Conservation (phyloP, 73 alveolate species). For the Halteria grandinella region DNA sequence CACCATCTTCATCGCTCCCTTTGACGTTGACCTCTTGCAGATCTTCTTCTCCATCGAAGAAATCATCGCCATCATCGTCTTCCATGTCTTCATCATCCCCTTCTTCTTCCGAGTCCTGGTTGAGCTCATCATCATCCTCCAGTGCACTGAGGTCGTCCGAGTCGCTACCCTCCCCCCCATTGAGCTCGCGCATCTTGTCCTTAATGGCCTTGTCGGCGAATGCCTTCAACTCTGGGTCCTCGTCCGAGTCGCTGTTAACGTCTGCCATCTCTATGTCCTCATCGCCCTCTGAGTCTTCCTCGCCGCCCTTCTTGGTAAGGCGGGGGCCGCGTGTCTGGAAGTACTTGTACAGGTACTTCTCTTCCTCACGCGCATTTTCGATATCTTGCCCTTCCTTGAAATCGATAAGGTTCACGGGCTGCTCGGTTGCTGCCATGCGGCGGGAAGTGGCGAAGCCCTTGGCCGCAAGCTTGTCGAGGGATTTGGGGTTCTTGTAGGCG, state of each 20-base stretch:
- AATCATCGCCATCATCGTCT: constrained; percentile 59
- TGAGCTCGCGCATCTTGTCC: constrained; percentile 50
- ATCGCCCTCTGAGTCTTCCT: constrained; percentile 39
- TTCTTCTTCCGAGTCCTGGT: constrained; percentile 22
- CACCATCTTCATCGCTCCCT: constrained; percentile 47
- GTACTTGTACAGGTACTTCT: constrained; percentile 78
- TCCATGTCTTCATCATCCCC: constrained; percentile 59
- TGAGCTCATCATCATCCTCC: neutral
- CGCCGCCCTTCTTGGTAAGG: constrained; percentile 61
- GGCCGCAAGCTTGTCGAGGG: constrained; percentile 65
- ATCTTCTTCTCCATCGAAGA: constrained; percentile 52
- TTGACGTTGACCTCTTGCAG: constrained; percentile 35
- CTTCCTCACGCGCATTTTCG: constrained; percentile 74
- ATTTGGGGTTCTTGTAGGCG: constrained; percentile 87
- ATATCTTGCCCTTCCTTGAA: constrained; percentile 61
- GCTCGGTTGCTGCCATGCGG: constrained; percentile 50
- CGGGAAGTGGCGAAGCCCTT: neutral
- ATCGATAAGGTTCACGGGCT: constrained; percentile 64
- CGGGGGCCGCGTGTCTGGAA: constrained; percentile 67
- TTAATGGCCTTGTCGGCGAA: constrained; percentile 46
- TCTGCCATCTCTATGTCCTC: constrained; percentile 5
- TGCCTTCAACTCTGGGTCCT: constrained; percentile 49
- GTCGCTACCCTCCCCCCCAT: constrained; percentile 43
- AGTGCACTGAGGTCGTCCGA: neutral
- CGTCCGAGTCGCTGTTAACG: neutral